phyloP scores from a whole-genome alignment of 805 yeast species.

The Candida namnaoensis region DNA sequence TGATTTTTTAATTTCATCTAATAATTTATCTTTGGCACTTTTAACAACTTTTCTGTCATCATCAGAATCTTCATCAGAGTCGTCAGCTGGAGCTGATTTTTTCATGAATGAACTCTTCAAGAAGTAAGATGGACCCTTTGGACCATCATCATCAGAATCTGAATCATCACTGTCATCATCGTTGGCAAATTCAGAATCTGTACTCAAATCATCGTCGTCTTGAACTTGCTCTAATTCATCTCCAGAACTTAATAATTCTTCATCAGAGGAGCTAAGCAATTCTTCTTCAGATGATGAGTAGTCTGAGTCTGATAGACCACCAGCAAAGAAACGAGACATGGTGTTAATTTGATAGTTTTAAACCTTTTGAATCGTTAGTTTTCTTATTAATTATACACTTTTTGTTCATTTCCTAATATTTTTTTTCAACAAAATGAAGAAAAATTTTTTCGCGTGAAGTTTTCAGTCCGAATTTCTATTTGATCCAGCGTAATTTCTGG shows the following conservation, averaged over 20 bases:
- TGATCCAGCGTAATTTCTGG: too few relatives aligned
- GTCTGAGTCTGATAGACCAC: conserved; percentile 33
- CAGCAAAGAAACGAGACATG: conserved; percentile 90
- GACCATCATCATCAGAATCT: conserved; percentile 33
- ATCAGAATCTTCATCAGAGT: conserved; percentile 41
- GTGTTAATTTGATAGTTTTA: conserved; percentile 2
- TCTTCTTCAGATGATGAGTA: conserved; percentile 36
- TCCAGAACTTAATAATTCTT: conserved; percentile 21
- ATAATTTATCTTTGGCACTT: conserved; percentile 85
- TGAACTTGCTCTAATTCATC: conserved; percentile 22
- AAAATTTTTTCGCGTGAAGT: too few relatives aligned
- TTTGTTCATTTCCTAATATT: not conserved
- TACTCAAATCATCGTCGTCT: conserved; percentile 12
- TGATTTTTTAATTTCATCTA: conserved; percentile 73
- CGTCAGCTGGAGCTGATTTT: conserved; percentile 27
- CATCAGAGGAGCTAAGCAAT: conserved; percentile 31
- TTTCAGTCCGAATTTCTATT: too few relatives aligned
- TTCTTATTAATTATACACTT: too few relatives aligned
- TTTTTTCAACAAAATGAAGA: not conserved
- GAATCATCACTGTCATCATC: conserved; percentile 28
- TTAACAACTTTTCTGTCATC: conserved; percentile 75
- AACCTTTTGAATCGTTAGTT: too few relatives aligned
- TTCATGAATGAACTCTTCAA: conserved; percentile 29
- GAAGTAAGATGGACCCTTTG: conserved; percentile 36
- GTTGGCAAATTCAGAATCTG: conserved; percentile 26